Conservation (phyloP, 441 rosid species). For the Rhodomyrtus psidioides region DNA sequence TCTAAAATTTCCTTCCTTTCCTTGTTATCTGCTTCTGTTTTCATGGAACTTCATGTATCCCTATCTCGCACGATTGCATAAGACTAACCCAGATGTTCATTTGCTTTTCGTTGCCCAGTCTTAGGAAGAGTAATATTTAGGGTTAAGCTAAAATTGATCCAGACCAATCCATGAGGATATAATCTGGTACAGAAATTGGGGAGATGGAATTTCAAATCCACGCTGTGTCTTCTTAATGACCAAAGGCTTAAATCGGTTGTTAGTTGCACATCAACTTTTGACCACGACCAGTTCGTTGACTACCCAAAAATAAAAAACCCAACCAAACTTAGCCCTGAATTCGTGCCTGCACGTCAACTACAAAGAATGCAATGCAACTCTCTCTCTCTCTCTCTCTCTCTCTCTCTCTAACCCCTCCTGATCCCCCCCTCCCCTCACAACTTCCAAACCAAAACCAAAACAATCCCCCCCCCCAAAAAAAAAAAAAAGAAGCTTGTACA, state of each 20-base stretch:
- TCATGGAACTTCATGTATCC: not conserved
- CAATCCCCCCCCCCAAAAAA: not conserved
- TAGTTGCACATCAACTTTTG: not conserved
- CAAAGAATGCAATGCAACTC: not conserved
- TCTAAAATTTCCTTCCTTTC: not conserved
- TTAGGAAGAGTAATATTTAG: not conserved
- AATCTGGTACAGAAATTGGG: not conserved
- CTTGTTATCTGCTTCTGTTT: not conserved
- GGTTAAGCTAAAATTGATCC: not conserved
- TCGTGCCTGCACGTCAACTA: slow-evolving; percentile 2
- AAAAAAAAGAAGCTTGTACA: not conserved
- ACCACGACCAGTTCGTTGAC: not conserved
- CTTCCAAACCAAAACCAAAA: not conserved
- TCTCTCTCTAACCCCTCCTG: not conserved
- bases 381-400: not conserved
- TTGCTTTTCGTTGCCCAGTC: not conserved
- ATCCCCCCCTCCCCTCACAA: not conserved
- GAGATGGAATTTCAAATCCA: not conserved
- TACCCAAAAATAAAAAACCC: not conserved
- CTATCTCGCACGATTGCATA: not conserved
- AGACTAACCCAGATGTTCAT: not conserved
- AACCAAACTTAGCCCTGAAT: not conserved
- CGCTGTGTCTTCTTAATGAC: not conserved
- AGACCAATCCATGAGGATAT: not conserved
- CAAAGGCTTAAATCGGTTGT: not conserved